Base-by-base conservation (phyloP, 495 filamentous ascomycete species). In the Penicillium cinerascens region DNA sequence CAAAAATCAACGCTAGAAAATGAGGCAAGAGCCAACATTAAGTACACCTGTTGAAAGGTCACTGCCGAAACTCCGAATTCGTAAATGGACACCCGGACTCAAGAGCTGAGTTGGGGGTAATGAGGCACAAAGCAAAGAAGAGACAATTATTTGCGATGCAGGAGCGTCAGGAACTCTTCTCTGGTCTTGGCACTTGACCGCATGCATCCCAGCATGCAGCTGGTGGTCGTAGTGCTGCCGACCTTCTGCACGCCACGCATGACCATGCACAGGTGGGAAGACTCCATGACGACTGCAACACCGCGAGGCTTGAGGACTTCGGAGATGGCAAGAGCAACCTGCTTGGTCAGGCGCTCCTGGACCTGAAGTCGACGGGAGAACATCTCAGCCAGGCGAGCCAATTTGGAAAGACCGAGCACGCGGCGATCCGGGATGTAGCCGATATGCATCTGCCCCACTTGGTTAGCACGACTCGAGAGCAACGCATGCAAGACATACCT, bases 211-310 rank as follows among this genome's bases (percentile, higher is more conserved):
- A 97, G 79, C 78, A 97, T 95, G 63, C 92, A 97, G 70, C 91
- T 97, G 27, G 93, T 97, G 23, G 90, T 92, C 10, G 95, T 97
- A 13, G 78, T 88, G 41, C 87, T 85, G 39, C 82, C 82, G 6
- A 89, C 88, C 77, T 99, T 97, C 66, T 96, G 81, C 22, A 97
- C 91, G 1, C 92, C 92, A 20, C 92, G 80, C 89, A 93, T 93
- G 9, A 96, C 92, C 92, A 97, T 97, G 77, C 93, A 97, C n/a
- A 97, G 78, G 74, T 98, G 93, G 58, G 86, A 89, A 26, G 89
- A 92, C 64, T 98, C 95, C 87, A 97, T 96, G 43, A 98, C 92
- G 8, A 98, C 92, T 20, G 87, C 92, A 4, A 98, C 92, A 37
- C 95, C 93, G 4, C 69, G 65, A n/a, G 93, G 93, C 74, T 92